phyloP scores from a whole-genome alignment of 2,329 filamentous ascomycete species.

The Ustilaginoidea virens region DNA sequence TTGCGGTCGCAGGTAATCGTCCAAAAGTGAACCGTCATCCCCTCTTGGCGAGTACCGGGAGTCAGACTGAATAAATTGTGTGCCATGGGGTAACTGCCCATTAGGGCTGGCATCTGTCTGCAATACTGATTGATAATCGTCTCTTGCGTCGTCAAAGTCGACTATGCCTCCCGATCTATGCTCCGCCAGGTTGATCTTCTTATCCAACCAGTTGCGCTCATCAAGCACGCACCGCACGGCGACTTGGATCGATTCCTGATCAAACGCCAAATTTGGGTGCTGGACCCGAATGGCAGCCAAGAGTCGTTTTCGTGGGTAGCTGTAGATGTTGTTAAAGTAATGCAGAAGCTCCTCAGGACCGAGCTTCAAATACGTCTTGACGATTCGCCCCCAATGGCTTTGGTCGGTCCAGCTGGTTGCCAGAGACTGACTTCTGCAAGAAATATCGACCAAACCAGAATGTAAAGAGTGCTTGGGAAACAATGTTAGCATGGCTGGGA shows the following conservation, averaged over 20 bases:
- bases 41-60: conserved; percentile 24
- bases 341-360: conserved; percentile 32
- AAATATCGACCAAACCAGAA: conserved; percentile 10
- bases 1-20: conserved; percentile 13
- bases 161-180: conserved; percentile 23
- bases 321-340: conserved; percentile 30
- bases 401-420: conserved; percentile 20
- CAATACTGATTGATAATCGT: conserved; percentile 15
- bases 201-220: conserved; percentile 20
- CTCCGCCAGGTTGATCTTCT: conserved; percentile 16
- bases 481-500: not conserved
- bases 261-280: conserved; percentile 26
- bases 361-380: conserved; percentile 33
- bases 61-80: conserved; percentile 13
- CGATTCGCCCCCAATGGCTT: conserved; percentile 21
- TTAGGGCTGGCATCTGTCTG: conserved; percentile 21
- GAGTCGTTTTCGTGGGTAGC: conserved; percentile 28
- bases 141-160: conserved; percentile 23
- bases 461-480: conserved; percentile 8
- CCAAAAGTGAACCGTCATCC: conserved; percentile 21
- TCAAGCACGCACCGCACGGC: conserved; percentile 22
- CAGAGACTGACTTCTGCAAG: conserved; percentile 16
- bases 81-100: conserved; percentile 18
- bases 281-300: conserved; percentile 24
- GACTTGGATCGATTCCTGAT: conserved; percentile 28